Evolutionary conservation across 2,329 filamentous ascomycete genomes (phyloP), one percentile per base, ranked within the genome.

Genomic region (Diaporthe ilicicola): DNA sequence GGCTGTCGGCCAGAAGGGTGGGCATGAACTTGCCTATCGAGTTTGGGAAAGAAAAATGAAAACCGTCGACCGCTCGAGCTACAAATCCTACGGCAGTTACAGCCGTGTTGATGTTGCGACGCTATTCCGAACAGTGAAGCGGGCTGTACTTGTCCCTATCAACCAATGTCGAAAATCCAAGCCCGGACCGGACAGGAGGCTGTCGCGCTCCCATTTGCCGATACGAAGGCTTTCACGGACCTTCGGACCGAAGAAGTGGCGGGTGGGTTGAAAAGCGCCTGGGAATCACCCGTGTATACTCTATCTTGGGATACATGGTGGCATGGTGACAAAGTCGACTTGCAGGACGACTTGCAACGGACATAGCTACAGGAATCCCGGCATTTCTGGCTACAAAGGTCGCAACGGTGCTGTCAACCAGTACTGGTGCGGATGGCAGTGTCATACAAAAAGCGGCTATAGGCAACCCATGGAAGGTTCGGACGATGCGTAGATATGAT

Each of bases 11-110:
- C 10, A 86, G 94, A 82, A 89, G 93, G 79, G 94, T 98, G 50
- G 96, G 95, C 22, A 94, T 98, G 92, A 88, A 98, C 81, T 79
- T 98, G 81, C 95, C 95, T 0, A 81, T 88, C 39, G 90, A 93
- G 82, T 91, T 81, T 67, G 75, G 64, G 12, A 75, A 75, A 27
- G 67, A 69, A 67, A 70, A 75, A 71, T 70, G 56, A 70, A 34
- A 15, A 12, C 22, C 34, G 46, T 24, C 53, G 2, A 32, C 3
- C 17, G 7, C 8, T 10, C 5, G 13, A 22, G 29, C 55, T 24
- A 50, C 12, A 34, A 22, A 17, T 34, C 6, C 5, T 3, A 19
- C 5, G 6, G 3, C 24, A 42, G 29, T 12, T 34, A 9, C 2
- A 15, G 15, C 27, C 12, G 4, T 7, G 6, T 32, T 1, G 19